Conservation (phyloP, 2,329 filamentous ascomycete species). For the Fusarium sp. region DNA sequence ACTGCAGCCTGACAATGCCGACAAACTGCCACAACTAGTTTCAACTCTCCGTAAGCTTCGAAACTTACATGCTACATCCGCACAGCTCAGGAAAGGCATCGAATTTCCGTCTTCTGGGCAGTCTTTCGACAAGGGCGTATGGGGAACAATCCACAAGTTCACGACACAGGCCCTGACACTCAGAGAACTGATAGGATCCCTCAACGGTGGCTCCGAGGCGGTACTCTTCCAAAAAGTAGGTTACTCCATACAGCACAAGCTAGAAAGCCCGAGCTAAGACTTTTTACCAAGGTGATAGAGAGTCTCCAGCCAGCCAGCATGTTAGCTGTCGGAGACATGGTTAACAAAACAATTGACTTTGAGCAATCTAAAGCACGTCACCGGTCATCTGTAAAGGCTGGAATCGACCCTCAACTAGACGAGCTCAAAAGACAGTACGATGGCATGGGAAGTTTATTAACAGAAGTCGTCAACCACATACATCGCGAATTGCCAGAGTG, state of each 20-base stretch:
- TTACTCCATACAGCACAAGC: conserved; percentile 39
- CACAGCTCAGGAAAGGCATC: conserved; percentile 82
- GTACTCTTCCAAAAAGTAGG: conserved; percentile 53
- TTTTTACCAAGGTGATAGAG: conserved; percentile 62
- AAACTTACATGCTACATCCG: conserved; percentile 76
- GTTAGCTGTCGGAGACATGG: conserved; percentile 73
- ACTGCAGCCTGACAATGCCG: conserved; percentile 73
- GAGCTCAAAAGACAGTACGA: conserved; percentile 80
- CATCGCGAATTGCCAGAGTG: conserved; percentile 70
- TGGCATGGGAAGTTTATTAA: conserved; percentile 79
- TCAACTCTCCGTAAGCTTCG: conserved; percentile 76
- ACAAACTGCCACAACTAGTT: conserved; percentile 64
- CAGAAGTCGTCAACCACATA: conserved; percentile 73
- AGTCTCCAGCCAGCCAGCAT: conserved; percentile 69
- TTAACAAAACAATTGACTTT: conserved; percentile 83
- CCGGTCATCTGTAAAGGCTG: conserved; percentile 77
- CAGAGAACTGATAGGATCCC: conserved; percentile 63
- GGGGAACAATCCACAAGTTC: conserved; percentile 79
- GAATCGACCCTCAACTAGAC: conserved; percentile 81
- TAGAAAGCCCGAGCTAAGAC: conserved; percentile 7
- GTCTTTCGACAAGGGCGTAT: conserved; percentile 74
- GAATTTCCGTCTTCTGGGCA: conserved; percentile 60
- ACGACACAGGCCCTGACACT: conserved; percentile 77
- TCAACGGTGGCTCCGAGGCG: conserved; percentile 35
- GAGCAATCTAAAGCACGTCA: conserved; percentile 76